Conservation (phyloP, 1,284 basidiomycete species). For the Cryptococcus depauperatus region DNA sequence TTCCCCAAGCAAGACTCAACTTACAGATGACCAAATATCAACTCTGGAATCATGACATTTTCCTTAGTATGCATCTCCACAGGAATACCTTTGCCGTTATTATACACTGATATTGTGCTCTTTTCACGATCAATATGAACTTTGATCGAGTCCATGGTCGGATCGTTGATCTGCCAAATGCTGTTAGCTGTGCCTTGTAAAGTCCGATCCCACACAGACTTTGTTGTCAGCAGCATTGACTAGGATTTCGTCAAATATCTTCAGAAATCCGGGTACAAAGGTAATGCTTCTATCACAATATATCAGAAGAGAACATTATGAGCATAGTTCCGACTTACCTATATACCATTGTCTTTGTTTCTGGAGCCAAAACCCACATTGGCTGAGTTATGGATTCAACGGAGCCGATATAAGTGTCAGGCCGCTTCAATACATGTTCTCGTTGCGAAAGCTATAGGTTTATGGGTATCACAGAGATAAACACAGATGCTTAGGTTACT, state of each 20-base stretch:
- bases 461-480: not conserved
- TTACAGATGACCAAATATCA: constrained; percentile 89
- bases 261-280: constrained; percentile 97
- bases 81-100: constrained; percentile 94
- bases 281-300: constrained; percentile 56
- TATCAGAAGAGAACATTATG: not conserved
- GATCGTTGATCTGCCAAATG: constrained; percentile 67
- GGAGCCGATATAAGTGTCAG: constrained; percentile 96
- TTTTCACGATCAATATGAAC: constrained; percentile 77
- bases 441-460: constrained; percentile 74
- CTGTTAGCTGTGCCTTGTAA: constrained; percentile 1
- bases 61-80: constrained; percentile 92
- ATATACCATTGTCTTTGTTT: constrained; percentile 68
- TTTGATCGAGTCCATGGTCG: constrained; percentile 80
- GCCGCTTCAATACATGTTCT: constrained; percentile 92
- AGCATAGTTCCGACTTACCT: constrained; percentile 40
- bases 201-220: constrained; percentile 47
- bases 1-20: constrained; percentile 7
- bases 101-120: constrained; percentile 82
- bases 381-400: constrained; percentile 72
- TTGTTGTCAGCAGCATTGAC: constrained; percentile 99
- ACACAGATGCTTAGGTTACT: constrained; percentile 14
- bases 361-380: constrained; percentile 86
- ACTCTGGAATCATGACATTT: constrained; percentile 91
- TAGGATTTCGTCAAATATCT: constrained; percentile 98